These are phyloP conservation scores for Bimuria novae-zelandiae DNA, from an alignment of 2,329 filamentous ascomycete genomes.

Conservation along the genomic window DNA sequence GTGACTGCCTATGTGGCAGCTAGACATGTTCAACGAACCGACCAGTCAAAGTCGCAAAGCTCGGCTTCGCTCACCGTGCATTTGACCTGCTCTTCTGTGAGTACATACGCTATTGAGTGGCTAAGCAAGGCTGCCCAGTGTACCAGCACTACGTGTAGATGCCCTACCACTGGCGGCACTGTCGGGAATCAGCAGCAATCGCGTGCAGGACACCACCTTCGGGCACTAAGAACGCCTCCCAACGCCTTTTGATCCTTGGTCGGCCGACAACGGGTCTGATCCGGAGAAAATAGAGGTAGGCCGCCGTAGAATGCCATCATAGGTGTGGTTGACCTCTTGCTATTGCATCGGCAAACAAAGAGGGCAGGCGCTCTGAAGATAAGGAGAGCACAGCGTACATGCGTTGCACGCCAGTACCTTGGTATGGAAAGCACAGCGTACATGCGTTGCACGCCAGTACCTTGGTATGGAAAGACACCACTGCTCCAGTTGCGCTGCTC, in stretches of 20 bases:
- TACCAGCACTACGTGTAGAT: constrained; percentile 28
- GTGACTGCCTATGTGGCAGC: too few species aligned
- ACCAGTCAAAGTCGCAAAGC: too few species aligned
- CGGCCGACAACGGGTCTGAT: constrained; percentile 16
- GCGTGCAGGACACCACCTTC: constrained; percentile 19
- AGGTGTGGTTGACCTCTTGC: constrained; percentile 4
- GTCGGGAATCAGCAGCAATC: constrained; percentile 25
- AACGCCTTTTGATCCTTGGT: constrained; percentile 32
- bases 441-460: too few species aligned
- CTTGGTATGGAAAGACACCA: not conserved
- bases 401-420: too few species aligned
- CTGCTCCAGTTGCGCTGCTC: too few species aligned
- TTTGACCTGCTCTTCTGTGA: too few species aligned
- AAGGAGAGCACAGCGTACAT: not conserved
- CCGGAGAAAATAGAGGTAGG: constrained; percentile 18
- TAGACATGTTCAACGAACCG: too few species aligned
- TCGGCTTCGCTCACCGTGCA: too few species aligned
- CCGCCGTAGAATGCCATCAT: constrained; percentile 25
- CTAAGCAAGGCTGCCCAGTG: constrained; percentile 14
- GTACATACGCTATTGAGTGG: constrained; percentile 1
- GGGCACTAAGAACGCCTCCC: constrained; percentile 38
- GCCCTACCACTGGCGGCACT: constrained; percentile 23
- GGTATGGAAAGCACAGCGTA: not conserved
- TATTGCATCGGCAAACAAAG: not conserved
- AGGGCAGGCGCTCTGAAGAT: not conserved